Base-by-base conservation (phyloP, 1,284 basidiomycete genomes). In the Tilletia indica region DNA sequence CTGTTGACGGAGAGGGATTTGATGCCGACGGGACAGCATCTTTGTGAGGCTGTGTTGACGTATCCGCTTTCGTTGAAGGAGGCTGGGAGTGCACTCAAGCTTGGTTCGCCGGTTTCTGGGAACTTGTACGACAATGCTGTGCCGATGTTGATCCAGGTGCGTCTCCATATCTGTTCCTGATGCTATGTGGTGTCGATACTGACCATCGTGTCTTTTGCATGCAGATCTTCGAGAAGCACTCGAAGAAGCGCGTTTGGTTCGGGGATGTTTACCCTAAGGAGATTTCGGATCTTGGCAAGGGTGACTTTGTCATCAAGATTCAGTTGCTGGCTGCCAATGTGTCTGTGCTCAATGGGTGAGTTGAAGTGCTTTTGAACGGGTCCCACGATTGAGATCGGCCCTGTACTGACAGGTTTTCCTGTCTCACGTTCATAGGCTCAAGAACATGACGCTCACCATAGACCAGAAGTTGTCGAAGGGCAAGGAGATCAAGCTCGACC, bases 211-310 rank as follows among this genome's bases (percentile, higher is more conserved):
- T 8, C 42, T 45, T 45, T 45, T 14, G 9, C 42, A 45, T 45
- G 63, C 14, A 54, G 51, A 71, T 85, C 6, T 80, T 80, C 21
- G 84, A 85, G 68, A 68, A 76, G 36, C 73, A 77, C 70, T 54
- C 51, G 51, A 80, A 83, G 68, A 77, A 79, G 69, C 73, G 77
- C 6, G 75, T 83, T 12, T 72, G 78, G 64, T 84, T 82, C 70
- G 80, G 79, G 56, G 83, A 84, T 49, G 82, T 85, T n/a, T 85
- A 85, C 72, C 74, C 80, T 21, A 84, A 85, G 72, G 78, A 81
- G 68, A 71, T 83, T 54, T 74, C 79, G 9, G 42, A 45, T 45
- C 72, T 85, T 69, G 67, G 71, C 63, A 83, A 83, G 71, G 84
- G 84, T 12, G 83, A 84, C 12, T 85, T 84, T 71, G 80, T 79